These are phyloP conservation scores for Venturia effusa DNA, from an alignment of 2,329 filamentous ascomycete genomes.

Conservation along the genomic window DNA sequence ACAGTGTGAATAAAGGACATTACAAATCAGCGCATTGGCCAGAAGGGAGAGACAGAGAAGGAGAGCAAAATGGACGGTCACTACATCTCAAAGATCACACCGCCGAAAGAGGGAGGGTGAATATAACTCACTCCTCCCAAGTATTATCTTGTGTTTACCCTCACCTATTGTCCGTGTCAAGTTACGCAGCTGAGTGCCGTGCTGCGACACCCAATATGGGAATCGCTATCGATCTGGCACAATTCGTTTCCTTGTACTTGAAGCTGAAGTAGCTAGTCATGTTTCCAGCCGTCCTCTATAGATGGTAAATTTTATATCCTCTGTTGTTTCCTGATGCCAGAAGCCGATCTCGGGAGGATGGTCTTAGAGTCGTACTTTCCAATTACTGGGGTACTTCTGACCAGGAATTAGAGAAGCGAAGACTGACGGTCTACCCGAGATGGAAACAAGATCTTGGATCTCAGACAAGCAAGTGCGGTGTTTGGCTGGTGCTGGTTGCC, in stretches of 20 bases:
- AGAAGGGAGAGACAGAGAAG: not conserved
- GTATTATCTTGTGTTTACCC: not conserved
- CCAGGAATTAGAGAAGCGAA: not conserved
- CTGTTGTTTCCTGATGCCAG: constrained; percentile 1
- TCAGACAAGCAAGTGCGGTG: not conserved
- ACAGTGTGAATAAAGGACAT: constrained; percentile 7
- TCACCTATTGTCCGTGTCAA: not conserved
- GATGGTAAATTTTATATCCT: not conserved
- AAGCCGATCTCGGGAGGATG: not conserved
- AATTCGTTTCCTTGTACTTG: not conserved
- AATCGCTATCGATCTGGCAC: not conserved
- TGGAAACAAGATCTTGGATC: not conserved
- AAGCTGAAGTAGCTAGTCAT: not conserved
- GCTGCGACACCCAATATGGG: not conserved
- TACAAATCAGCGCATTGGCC: not conserved
- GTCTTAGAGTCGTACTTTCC: not conserved
- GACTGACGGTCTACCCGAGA: not conserved
- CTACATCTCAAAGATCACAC: not conserved
- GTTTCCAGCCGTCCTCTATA: not conserved
- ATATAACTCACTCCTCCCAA: not conserved
- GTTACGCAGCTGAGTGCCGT: not conserved
- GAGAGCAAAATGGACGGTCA: not conserved
- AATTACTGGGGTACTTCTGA: not conserved
- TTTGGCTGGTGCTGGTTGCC: not conserved
- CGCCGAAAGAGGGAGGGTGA: not conserved